Conservation (phyloP, 2,329 filamentous ascomycete species). For the Xylaria hypoxylon region DNA sequence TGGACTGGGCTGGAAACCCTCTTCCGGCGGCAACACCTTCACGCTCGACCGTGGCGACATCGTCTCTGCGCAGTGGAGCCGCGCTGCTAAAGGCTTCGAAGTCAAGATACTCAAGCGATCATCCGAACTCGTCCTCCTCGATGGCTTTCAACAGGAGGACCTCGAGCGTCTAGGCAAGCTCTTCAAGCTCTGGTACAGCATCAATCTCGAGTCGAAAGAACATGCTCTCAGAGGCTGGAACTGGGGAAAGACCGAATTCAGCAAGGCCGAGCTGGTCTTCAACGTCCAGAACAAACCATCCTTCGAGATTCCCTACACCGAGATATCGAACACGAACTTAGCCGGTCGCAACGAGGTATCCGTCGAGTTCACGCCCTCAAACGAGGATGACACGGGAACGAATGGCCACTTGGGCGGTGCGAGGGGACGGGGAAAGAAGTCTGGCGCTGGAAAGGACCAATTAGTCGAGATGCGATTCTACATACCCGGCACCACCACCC, state of each 20-base stretch:
- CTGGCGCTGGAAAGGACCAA: constrained; percentile 88
- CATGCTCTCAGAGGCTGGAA: constrained; percentile 98
- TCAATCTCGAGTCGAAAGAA: constrained; percentile 90
- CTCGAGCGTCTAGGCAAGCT: constrained; percentile 90
- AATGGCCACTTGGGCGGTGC: constrained; percentile 81
- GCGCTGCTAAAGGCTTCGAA: constrained; percentile 91
- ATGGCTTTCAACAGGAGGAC: constrained; percentile 95
- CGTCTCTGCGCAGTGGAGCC: constrained; percentile 90
- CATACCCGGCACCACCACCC: constrained; percentile 89
- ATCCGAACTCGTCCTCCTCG: constrained; percentile 88
- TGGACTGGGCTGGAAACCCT: constrained; percentile 95
- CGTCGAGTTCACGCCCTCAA: constrained; percentile 85
- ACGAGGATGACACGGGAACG: constrained; percentile 76
- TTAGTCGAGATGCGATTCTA: constrained; percentile 99
- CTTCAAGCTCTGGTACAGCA: constrained; percentile 98
- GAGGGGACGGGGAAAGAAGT: constrained; percentile 84
- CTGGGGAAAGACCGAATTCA: constrained; percentile 98
- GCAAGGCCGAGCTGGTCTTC: constrained; percentile 93
- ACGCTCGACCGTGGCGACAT: constrained; percentile 91
- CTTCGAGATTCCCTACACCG: constrained; percentile 96
- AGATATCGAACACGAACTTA: constrained; percentile 97
- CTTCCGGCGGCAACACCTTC: constrained; percentile 88
- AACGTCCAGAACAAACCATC: constrained; percentile 96
- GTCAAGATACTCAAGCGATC: constrained; percentile 89
- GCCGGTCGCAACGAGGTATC: constrained; percentile 98